Base-by-base conservation (phyloP, 495 filamentous ascomycete genomes). In the Aspergillus affinis region DNA sequence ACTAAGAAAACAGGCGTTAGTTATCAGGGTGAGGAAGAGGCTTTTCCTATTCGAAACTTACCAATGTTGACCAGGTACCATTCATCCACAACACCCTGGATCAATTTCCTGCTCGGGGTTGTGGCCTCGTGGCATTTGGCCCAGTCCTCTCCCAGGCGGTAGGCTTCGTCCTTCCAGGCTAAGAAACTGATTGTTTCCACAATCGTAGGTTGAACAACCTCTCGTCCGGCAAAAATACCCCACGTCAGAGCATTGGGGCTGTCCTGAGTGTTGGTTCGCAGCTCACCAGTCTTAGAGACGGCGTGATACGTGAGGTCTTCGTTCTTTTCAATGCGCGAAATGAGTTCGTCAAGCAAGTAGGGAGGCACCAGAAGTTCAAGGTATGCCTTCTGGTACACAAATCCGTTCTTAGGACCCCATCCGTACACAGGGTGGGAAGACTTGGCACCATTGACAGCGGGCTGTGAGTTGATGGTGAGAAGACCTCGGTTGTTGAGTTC, bases 121-220 rank as follows among this genome's bases (percentile, higher is more conserved):
- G 75, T 77, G 57, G 88, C 81, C 47, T 90, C 84, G 66, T 97
- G 88, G 67, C 95, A 98, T 63, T 90, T 89, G 21, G 91, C 88
- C 95, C 95, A 99, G 66, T 98, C 93, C 54, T 88, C 81, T 49
- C 95, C 95, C 21, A 99, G 84, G 57, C 88, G 86, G 76, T 88
- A 99, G 17, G 96, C 96, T 71, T 99, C 95, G 63, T 99, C 95
- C 78, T 96, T 96, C 95, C 95, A 99, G 26, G 95, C 95, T 55
- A 99, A 74, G 84, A 99, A 99, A 75, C 90, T 94, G 73, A 98
- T 86, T 7, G 91, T 96, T 76, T 99, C 95, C 50, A 98, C 93
- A 61, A 99, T 95, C n/a, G 95, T 99, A 12, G 95, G 95, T 72
- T 99, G 95, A 48, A 99, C 92, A 68, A 99, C 97, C 73, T 99